Percentiles rank a stretch among this genome's conserved stretches.
phyloP scores from a whole-genome alignment of 805 yeast genomes.

The Candida piceae region DNA sequence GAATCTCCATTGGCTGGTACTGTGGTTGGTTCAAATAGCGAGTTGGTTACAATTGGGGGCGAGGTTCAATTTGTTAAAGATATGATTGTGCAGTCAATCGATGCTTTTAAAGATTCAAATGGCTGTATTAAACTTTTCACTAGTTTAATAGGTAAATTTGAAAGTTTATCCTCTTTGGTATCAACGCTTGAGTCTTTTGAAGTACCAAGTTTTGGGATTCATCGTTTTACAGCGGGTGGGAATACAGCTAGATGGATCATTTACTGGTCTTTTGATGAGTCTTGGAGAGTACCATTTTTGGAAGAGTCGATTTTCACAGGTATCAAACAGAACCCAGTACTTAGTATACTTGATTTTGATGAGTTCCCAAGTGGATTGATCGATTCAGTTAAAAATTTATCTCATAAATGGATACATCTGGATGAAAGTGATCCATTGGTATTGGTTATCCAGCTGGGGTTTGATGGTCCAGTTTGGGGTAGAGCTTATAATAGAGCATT shows the following conservation, averaged over 20 bases:
- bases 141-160: conserved; percentile 25
- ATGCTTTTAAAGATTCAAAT: neutral
- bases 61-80: conserved; percentile 35
- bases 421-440: neutral
- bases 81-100: conserved; percentile 27
- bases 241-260: conserved; percentile 35
- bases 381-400: neutral
- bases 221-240: too few species aligned
- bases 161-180: conserved; percentile 4
- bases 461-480: conserved; percentile 25
- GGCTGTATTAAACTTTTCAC: conserved; percentile 33
- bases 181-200: too few species aligned
- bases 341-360: too few species aligned
- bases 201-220: conserved; percentile 30
- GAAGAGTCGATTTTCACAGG: too few species aligned
- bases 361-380: neutral
- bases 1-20: conserved; percentile 4
- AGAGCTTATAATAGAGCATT: conserved; percentile 21
- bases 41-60: conserved; percentile 42
- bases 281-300: conserved; percentile 9
- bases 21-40: conserved; percentile 32
- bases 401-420: neutral
- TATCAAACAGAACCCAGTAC: too few species aligned
- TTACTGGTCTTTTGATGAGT: conserved; percentile 30
- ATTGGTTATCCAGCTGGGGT: conserved; percentile 2